Evolutionary conservation across 768 basidiomycete genomes (phyloP), one percentile per base, ranked within the genome.

Genomic region (Cyathus striatus): DNA sequence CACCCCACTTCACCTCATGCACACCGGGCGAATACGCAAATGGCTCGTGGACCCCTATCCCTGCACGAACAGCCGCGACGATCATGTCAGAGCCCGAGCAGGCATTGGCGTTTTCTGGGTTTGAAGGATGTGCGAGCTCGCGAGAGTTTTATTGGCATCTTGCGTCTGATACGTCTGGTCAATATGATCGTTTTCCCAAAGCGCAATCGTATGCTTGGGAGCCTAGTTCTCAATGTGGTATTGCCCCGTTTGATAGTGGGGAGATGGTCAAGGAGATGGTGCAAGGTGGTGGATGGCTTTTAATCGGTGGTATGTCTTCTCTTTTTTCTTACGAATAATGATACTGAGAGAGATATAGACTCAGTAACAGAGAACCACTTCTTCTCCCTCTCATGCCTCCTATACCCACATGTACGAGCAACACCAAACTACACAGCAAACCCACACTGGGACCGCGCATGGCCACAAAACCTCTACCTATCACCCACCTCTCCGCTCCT

Each of bases 361-460:
- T 84, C 82, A 0, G 78, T 84, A 14, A 77, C 79, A 2, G 83
- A 86, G 54, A 79, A 78, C 48, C 82, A 86, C 56, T 86, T 86
- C 65, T 86, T 84, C 58, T 84, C 83, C 4, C 55, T 85, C 1
- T 84, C 82, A 0, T 86, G 83, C 52, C 51, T 75, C 32, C 68
- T 86, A 3, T 78, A 76, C 57, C 81, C 83, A 0, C 80, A 85
- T 52, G 82, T 85, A 26, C 68, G 69, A 25, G 83, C 82, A 1
- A 80, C 76, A 2, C 83, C 83, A 1, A 70, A 78, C 48, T 84
- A 83, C 49, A 72, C 66, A 30, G 64, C 64, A 24, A 72, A 73
- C 43, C 63, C 69, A 0, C 68, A 66, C 50, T 84, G 73, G 48
- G 83, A 85, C 55, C 73, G 81, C 34, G 78, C 68, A 0, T 83